phyloP scores from a whole-genome alignment of 2,329 filamentous ascomycete genomes.

The Verticillium albo-atrum region DNA sequence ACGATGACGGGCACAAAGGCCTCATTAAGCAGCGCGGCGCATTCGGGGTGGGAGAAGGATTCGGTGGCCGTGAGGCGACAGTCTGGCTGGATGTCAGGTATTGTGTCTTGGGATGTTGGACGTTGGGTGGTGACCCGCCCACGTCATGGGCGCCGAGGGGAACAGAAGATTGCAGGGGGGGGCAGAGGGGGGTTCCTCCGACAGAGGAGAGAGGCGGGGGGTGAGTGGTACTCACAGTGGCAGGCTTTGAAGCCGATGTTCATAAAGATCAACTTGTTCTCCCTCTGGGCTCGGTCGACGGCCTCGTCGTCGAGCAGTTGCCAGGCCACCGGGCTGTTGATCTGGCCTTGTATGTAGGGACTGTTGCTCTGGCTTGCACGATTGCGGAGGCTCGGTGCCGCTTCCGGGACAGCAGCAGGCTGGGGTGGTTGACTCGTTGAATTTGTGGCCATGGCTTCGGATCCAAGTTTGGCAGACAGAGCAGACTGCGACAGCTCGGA shows the following conservation, averaged over 20 bases:
- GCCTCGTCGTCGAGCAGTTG: conserved; percentile 80
- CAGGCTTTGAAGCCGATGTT: conserved; percentile 95
- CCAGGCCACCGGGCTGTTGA: conserved; percentile 83
- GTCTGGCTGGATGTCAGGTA: conserved; percentile 43
- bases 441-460: conserved; percentile 12
- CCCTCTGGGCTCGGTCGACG: conserved; percentile 68
- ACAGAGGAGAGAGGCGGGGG: neutral
- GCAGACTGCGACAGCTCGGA: conserved; percentile 25
- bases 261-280: conserved; percentile 87
- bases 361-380: conserved; percentile 35
- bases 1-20: conserved; percentile 89
- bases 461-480: conserved; percentile 5
- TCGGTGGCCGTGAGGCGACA: conserved; percentile 91
- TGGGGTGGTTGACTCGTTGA: conserved; percentile 24
- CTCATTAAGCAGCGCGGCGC: conserved; percentile 78
- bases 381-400: conserved; percentile 25
- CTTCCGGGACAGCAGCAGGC: conserved; percentile 8
- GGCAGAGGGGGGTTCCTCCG: neutral
- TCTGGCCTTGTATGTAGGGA: conserved; percentile 65
- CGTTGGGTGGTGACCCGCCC: neutral
- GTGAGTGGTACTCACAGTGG: conserved; percentile 63
- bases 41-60: conserved; percentile 78
- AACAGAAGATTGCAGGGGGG: neutral
- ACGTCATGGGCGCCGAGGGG: neutral
- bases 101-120: neutral